Conservation (phyloP, 2,329 filamentous ascomycete genomes). For the Pseudogymnoascus sp. region DNA sequence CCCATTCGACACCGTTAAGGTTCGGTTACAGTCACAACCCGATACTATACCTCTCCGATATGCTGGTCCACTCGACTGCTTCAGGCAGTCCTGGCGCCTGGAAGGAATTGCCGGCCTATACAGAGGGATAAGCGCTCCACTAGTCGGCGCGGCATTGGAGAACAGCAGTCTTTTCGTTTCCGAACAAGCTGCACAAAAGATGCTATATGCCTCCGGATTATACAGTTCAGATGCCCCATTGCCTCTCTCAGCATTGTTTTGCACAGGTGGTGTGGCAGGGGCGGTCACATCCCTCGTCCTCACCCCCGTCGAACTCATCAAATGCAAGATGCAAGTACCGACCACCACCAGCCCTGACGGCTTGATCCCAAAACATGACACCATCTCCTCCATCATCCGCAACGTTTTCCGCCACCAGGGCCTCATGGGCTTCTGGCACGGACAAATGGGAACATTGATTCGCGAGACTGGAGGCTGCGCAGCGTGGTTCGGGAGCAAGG, state of each 20-base stretch:
- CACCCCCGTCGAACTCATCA: slow-evolving; percentile 93
- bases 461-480: slow-evolving; percentile 88
- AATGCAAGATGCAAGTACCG: slow-evolving; percentile 94
- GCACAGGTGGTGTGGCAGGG: slow-evolving; percentile 79
- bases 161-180: slow-evolving; percentile 91
- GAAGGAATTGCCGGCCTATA: slow-evolving; percentile 75
- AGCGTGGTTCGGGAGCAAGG: slow-evolving; percentile 91
- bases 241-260: slow-evolving; percentile 65
- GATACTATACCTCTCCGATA: slow-evolving; percentile 76
- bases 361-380: slow-evolving; percentile 41
- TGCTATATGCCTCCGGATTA: slow-evolving; percentile 47
- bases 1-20: slow-evolving; percentile 97
- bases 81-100: slow-evolving; percentile 70
- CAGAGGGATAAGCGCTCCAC: slow-evolving; percentile 83
- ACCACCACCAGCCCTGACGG: slow-evolving; percentile 33
- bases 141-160: slow-evolving; percentile 85
- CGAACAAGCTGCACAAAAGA: slow-evolving; percentile 65
- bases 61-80: slow-evolving; percentile 83
- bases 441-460: slow-evolving; percentile 86
- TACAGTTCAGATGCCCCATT: slow-evolving; percentile 50
- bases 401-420: slow-evolving; percentile 80
- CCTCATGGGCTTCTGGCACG: slow-evolving; percentile 84
- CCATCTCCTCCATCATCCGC: slow-evolving; percentile 63
- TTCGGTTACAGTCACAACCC: slow-evolving; percentile 91
- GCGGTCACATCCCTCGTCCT: slow-evolving; percentile 84